Percentiles rank a stretch among this genome's conserved stretches.
phyloP scores from a whole-genome alignment of 495 filamentous ascomycete genomes.

The Talaromyces liani region DNA sequence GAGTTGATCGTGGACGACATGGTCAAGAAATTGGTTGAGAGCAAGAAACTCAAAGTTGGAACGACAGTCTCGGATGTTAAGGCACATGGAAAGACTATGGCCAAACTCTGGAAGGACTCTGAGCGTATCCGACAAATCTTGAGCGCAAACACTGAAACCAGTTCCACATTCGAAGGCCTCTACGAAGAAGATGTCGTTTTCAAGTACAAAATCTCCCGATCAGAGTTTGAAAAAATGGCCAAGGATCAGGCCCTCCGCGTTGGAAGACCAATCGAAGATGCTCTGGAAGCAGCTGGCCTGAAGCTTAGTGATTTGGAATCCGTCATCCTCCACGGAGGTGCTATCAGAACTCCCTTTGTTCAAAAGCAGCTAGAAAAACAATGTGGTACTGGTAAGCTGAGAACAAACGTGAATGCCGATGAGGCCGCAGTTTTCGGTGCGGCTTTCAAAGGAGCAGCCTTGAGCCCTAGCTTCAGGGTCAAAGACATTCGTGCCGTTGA shows the following conservation, averaged over 20 bases:
- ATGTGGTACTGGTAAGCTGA: conserved; percentile 69
- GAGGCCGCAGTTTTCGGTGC: conserved; percentile 97
- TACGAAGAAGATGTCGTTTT: conserved; percentile 85
- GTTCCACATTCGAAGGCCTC: conserved; percentile 74
- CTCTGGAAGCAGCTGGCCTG: conserved; percentile 65
- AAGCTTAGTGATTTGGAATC: conserved; percentile 74
- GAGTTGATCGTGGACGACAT: conserved; percentile 82
- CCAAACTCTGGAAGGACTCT: conserved; percentile 86
- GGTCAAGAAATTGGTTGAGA: conserved; percentile 66
- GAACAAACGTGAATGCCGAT: conserved; percentile 92
- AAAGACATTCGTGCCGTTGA: conserved; percentile 88
- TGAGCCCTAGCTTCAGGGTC: conserved; percentile 91
- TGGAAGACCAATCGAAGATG: conserved; percentile 59
- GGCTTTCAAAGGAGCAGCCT: conserved; percentile 83
- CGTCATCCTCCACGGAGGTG: conserved; percentile 87
- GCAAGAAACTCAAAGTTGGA: conserved; percentile 62
- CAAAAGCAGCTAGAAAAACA: conserved; percentile 79
- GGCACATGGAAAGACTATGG: conserved; percentile 72
- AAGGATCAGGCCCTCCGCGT: conserved; percentile 61
- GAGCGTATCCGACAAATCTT: conserved; percentile 83
- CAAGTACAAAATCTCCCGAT: conserved; percentile 78
- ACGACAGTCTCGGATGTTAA: conserved; percentile 53
- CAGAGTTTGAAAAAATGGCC: conserved; percentile 78
- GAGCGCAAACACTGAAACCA: conserved; percentile 83
- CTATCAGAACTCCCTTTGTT: conserved; percentile 87